Evolutionary conservation across 2,329 filamentous ascomycete genomes (phyloP), one percentile per base, ranked within the genome.

Genomic region (Teratosphaeria nubilosa): DNA sequence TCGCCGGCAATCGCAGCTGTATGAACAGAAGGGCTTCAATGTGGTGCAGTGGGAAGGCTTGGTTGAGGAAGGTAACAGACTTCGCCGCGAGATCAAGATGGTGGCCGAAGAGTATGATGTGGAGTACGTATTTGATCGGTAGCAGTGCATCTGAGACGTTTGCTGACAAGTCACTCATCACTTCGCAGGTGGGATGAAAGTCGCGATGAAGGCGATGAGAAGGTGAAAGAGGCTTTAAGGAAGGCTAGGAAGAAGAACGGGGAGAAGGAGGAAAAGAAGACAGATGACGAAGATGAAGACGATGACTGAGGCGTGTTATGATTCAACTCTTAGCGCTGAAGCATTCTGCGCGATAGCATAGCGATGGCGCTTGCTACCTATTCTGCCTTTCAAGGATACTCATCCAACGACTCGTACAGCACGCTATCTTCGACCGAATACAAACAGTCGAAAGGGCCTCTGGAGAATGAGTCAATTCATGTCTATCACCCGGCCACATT

Each of bases 41-140:
- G 71, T 88, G 24, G 77, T 80, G 37, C 82, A 82, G 61, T 96
- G 91, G 91, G 88, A 95, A 66, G 76, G 79, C 3, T 69, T 95
- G 32, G 83, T 95, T 2, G 84, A 91, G 53, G 90, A 95, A 62
- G 89, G 85, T 0, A 96, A 95, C 69, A 75, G 80, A 2, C 73
- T 96, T 62, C 77, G 91, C 5, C 82, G 80, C 62, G 91, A 96
- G 74, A 88, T 96, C 71, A 88, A 87, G 73, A 80, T 80, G 16
- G 82, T 95, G 34, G 34, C 34, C 13, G 34, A 41, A 5, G 34
- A 41, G 34, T 41, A 41, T 41, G 34, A 41, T 16, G 34, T 41
- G 13, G 34, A 41, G 34, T 30, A 30, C 27, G 27, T 30, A 30
- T 30, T 30, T 30, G 27, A 30, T n/a, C n/a, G 25, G 4, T 31